phyloP scores from a whole-genome alignment of 345 rosid species.

The Streptanthus diversifolius region DNA sequence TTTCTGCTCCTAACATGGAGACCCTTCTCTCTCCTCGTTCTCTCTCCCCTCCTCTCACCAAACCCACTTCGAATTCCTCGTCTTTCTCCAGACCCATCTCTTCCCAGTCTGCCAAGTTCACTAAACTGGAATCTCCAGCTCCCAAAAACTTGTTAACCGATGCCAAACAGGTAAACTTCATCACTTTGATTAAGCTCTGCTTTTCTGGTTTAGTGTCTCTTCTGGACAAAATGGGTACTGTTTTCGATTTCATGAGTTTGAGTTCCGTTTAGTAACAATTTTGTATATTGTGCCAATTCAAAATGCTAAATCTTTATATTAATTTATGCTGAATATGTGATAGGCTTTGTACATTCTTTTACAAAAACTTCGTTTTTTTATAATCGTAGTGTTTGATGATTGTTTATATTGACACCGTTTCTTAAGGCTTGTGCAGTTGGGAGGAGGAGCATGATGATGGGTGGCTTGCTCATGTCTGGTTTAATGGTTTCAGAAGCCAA shows the following conservation, averaged over 20 bases:
- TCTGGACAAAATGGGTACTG: background rate
- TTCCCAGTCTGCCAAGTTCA: background rate
- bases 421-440: conserved; percentile 76
- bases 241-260: background rate
- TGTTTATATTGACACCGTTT: conserved; percentile 26
- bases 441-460: conserved; percentile 47
- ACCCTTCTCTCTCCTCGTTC: conserved; percentile 22
- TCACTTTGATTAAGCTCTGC: background rate
- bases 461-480: conserved; percentile 53
- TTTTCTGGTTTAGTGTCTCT: background rate
- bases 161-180: conserved; percentile 25
- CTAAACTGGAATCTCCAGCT: conserved; percentile 9
- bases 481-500: conserved; percentile 42
- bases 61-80: conserved; percentile 1
- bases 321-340: background rate
- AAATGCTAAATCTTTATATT: background rate
- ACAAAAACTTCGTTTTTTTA: background rate
- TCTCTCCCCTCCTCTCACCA: background rate
- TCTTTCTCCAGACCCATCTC: conserved; percentile 25
- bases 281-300: background rate
- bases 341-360: background rate
- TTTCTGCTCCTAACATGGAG: conserved; percentile 10
- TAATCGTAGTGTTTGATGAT: background rate
- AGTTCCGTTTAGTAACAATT: background rate
- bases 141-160: background rate